phyloP scores from a whole-genome alignment of 1,139 yeast genomes.

The Nakaseomyces kungkrabaensis region DNA sequence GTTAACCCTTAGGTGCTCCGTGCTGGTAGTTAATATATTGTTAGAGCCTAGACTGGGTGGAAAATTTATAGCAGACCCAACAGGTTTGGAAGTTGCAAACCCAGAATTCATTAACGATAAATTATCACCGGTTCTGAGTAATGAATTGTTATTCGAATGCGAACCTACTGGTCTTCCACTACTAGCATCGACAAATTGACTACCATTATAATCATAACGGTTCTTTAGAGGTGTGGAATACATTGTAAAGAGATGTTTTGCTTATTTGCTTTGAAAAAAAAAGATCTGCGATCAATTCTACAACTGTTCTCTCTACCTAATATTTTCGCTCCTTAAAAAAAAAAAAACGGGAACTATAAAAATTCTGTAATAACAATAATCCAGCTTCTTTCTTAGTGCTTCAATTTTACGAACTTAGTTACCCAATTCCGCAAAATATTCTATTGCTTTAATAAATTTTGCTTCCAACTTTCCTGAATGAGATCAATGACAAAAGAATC shows the following conservation, averaged over 20 bases:
- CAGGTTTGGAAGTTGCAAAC: background rate
- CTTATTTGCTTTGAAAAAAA: background rate
- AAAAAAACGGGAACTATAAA: too few relatives aligned
- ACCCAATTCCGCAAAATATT: too few relatives aligned
- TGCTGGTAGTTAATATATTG: conserved; percentile 3
- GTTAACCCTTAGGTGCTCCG: conserved; percentile 22
- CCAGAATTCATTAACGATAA: background rate
- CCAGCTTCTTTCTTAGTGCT: too few relatives aligned
- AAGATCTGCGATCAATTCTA: too few relatives aligned
- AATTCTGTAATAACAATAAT: too few relatives aligned
- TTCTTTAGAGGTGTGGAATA: conserved; percentile 6
- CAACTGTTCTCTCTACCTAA: too few relatives aligned
- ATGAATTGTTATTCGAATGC: background rate
- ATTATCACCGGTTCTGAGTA: background rate
- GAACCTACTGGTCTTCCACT: background rate
- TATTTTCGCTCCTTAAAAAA: too few relatives aligned
- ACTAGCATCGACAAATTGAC: conserved; percentile 1
- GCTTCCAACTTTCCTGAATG: too few relatives aligned
- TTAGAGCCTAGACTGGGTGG: conserved; percentile 1
- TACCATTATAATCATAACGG: conserved; percentile 2
- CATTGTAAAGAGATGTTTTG: background rate
- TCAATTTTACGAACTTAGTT: too few relatives aligned
- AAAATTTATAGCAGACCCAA: background rate
- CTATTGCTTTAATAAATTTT: too few relatives aligned
- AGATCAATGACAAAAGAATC: too few relatives aligned